Conservation (phyloP, 805 yeast species). For the Priceomyces castillae region DNA sequence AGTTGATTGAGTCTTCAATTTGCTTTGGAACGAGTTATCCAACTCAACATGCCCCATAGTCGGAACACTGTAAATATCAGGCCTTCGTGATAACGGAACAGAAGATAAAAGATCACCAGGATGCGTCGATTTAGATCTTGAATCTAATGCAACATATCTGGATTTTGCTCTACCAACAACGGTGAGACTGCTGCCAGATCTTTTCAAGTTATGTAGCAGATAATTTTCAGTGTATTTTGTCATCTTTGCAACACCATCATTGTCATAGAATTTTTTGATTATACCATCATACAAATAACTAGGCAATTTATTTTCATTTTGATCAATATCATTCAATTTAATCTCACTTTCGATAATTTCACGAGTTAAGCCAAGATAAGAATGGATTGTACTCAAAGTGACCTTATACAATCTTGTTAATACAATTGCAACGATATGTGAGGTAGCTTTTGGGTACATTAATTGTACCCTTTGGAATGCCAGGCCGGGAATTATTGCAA, state of each 20-base stretch:
- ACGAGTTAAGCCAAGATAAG: constrained; percentile 77
- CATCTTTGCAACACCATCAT: constrained; percentile 4
- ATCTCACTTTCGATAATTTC: constrained; percentile 79
- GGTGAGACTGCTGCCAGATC: constrained; percentile 3
- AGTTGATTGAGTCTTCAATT: constrained; percentile 16
- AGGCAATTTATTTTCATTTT: constrained; percentile 46
- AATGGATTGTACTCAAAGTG: constrained; percentile 86
- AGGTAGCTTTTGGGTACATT: constrained; percentile 83
- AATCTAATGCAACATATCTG: constrained; percentile 45
- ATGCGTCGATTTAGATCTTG: constrained; percentile 54
- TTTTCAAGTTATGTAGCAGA: constrained; percentile 3
- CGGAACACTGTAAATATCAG: constrained; percentile 24
- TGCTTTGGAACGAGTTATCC: constrained; percentile 1
- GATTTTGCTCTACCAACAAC: constrained; percentile 20
- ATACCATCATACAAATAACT: constrained; percentile 59
- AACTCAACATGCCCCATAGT: constrained; percentile 7
- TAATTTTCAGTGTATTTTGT: neutral
- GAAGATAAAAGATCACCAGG: constrained; percentile 86
- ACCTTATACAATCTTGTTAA: constrained; percentile 83
- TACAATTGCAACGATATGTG: constrained; percentile 92
- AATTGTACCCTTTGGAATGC: constrained; percentile 71
- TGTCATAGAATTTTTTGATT: constrained; percentile 36
- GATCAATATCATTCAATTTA: constrained; percentile 47
- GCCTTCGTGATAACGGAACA: constrained; percentile 61
- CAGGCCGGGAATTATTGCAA: constrained; percentile 86